Conservation (phyloP, 2,329 filamentous ascomycete genomes). For the Phyllosticta capitalensis region DNA sequence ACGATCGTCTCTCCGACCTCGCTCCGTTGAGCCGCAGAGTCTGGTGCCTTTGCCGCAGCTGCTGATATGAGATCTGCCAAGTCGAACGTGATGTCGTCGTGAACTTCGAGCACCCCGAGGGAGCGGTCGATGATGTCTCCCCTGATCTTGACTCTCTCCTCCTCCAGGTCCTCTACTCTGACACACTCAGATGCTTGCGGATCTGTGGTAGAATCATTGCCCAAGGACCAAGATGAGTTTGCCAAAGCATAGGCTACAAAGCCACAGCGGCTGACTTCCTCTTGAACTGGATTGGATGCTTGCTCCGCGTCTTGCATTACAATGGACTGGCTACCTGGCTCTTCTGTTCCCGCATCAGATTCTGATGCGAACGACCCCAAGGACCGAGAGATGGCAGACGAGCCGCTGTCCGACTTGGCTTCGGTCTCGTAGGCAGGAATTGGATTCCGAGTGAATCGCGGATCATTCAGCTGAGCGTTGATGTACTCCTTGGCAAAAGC, state of each 20-base stretch:
- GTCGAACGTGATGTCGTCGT: conserved; percentile 83
- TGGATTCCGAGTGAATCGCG: conserved; percentile 54
- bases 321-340: conserved; percentile 25
- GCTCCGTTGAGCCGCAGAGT: conserved; percentile 48
- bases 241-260: conserved; percentile 3
- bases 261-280: not conserved
- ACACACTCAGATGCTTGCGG: conserved; percentile 27
- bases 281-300: not conserved
- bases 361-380: not conserved
- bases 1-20: conserved; percentile 78
- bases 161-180: conserved; percentile 71
- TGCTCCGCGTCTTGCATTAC: conserved; percentile 29
- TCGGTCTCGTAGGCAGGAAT: conserved; percentile 45
- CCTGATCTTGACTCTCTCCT: conserved; percentile 61
- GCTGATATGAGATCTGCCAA: conserved; percentile 76
- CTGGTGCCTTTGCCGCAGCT: conserved; percentile 54
- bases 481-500: conserved; percentile 65
- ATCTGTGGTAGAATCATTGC: not conserved
- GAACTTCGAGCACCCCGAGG: conserved; percentile 78
- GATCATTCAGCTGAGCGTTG: conserved; percentile 48
- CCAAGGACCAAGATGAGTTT: not conserved
- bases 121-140: conserved; percentile 78
- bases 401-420: conserved; percentile 14
- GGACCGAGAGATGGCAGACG: conserved; percentile 1
- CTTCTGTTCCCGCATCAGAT: conserved; percentile 14